phyloP scores from a whole-genome alignment of 768 basidiomycete species.

The Termitomyces sp. region DNA sequence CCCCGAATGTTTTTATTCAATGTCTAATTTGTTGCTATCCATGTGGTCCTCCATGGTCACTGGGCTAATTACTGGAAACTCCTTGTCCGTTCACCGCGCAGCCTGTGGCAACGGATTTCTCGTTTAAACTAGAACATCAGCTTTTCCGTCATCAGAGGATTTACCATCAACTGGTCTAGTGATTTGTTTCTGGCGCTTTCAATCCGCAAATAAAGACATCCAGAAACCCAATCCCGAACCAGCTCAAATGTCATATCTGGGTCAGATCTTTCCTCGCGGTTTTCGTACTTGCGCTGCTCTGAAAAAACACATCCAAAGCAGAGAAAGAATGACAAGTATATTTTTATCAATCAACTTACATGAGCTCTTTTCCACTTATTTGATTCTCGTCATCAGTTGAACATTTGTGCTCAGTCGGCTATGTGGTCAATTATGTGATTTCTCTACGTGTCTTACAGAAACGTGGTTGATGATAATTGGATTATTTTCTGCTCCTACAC shows the following conservation, averaged over 20 bases:
- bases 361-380: not conserved
- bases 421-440: not conserved
- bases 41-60: not conserved
- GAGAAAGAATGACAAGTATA: not conserved
- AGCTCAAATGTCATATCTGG: not conserved
- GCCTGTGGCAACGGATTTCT: not conserved
- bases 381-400: not conserved
- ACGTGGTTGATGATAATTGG: not conserved
- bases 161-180: not conserved
- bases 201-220: not conserved
- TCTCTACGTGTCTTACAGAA: not conserved
- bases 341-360: not conserved
- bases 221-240: not conserved
- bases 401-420: not conserved
- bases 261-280: not conserved
- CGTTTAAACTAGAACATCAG: not conserved
- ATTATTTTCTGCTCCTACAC: not conserved
- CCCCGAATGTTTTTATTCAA: not conserved
- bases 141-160: not conserved
- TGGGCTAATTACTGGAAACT: not conserved
- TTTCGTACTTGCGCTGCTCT: not conserved
- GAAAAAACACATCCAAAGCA: not conserved
- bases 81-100: not conserved
- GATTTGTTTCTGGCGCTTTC: not conserved
- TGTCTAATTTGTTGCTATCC: constrained; percentile 1